Percentiles rank a stretch among this genome's conserved stretches.
Evolutionary conservation across 2,329 filamentous ascomycete species (phyloP).

Genomic region (Cordyceps cicadae): DNA sequence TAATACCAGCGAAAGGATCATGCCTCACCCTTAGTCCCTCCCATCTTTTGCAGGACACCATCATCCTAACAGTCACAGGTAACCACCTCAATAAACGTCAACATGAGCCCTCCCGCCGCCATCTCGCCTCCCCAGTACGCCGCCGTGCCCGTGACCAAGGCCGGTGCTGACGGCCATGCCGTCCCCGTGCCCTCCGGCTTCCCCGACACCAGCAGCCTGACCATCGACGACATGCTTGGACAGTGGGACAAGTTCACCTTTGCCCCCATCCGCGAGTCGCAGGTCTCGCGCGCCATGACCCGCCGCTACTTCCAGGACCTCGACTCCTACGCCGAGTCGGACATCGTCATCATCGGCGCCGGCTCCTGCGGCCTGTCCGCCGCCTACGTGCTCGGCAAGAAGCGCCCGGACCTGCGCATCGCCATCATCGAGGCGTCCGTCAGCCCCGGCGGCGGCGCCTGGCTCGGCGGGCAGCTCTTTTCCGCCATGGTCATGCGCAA

Average conservation of each 20-base stretch:
- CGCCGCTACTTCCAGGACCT: constrained; percentile 87
- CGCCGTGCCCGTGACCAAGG: constrained; percentile 36
- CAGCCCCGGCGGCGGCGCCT: constrained; percentile 79
- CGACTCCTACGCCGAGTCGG: constrained; percentile 81
- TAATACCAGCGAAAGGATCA: constrained; percentile 99
- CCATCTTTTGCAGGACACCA: constrained; percentile 20
- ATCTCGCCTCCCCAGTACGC: constrained; percentile 48
- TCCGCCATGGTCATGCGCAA: constrained; percentile 93
- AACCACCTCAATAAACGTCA: constrained; percentile 23
- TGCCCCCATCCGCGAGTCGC: constrained; percentile 79
- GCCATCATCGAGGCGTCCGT: constrained; percentile 85
- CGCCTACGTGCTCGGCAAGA: constrained; percentile 74
- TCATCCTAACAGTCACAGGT: constrained; percentile 24
- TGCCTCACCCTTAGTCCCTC: constrained; percentile 52
- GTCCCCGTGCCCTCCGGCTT: constrained; percentile 21
- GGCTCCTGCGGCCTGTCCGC: constrained; percentile 81
- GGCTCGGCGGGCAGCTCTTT: constrained; percentile 92
- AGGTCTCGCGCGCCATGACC: constrained; percentile 90
- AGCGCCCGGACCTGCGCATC: constrained; percentile 83
- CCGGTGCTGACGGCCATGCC: constrained; percentile 21
- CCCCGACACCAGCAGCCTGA: constrained; percentile 27
- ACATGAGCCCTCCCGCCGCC: constrained; percentile 73
- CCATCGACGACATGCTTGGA: constrained; percentile 57
- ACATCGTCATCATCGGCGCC: constrained; percentile 88
- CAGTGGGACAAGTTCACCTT: constrained; percentile 81